A percentile compares a stretch with the other conserved stretches of the same genome.
Conservation (phyloP, 257 asterid species). For the Solanum medicagineum region DNA sequence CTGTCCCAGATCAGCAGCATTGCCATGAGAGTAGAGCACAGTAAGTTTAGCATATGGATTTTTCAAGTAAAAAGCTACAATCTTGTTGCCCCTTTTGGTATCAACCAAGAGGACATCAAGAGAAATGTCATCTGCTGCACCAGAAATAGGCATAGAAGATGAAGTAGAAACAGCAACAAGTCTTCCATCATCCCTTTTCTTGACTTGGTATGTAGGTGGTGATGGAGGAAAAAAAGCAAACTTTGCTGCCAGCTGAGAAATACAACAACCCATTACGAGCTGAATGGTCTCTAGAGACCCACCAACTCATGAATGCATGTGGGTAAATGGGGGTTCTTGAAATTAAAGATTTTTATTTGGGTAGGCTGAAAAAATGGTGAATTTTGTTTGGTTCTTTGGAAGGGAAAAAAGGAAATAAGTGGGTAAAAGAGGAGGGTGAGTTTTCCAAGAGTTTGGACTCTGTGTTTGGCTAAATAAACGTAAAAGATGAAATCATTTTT, state of each 20-base stretch:
- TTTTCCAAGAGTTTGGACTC: conserved; percentile 7
- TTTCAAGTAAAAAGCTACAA: conserved; percentile 76
- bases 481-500: not conserved
- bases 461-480: conserved; percentile 27
- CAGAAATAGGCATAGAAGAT: conserved; percentile 50
- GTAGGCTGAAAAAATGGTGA: not conserved
- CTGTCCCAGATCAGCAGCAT: conserved; percentile 99
- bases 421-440: conserved; percentile 8
- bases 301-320: conserved; percentile 51
- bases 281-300: conserved; percentile 18
- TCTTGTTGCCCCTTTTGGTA: conserved; percentile 84
- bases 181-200: conserved; percentile 63
- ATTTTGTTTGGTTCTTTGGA: conserved; percentile 12
- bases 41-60: conserved; percentile 89
- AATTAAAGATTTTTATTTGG: not conserved
- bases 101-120: conserved; percentile 57
- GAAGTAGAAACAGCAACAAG: conserved; percentile 62
- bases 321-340: not conserved
- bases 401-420: not conserved
- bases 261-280: conserved; percentile 63
- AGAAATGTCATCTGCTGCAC: conserved; percentile 51
- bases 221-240: conserved; percentile 94
- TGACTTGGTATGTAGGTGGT: conserved; percentile 87
- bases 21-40: conserved; percentile 82
- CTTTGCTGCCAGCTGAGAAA: conserved; percentile 88